A percentile compares a stretch with the other conserved stretches of the same genome.
Evolutionary conservation across 345 rosid species (phyloP).

Genomic region (Excoecaria cochinchinensis): DNA sequence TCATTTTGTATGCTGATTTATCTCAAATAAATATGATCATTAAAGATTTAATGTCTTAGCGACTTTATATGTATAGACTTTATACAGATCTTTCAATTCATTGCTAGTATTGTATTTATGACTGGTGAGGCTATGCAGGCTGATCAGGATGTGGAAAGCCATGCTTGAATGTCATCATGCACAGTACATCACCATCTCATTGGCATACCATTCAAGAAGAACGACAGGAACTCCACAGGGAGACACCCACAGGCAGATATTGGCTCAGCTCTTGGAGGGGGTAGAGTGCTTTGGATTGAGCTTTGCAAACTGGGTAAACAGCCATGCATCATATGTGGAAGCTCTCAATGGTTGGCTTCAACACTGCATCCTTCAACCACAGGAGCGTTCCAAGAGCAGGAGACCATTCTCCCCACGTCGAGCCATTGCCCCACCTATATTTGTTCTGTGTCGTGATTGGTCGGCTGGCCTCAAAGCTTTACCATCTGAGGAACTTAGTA

Average conservation of each 20-base stretch:
- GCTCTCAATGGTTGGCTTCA: conserved; percentile 84
- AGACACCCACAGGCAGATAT: conserved; percentile 40
- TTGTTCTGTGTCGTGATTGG: conserved; percentile 82
- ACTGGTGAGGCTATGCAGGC: conserved; percentile 38
- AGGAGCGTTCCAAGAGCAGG: conserved; percentile 58
- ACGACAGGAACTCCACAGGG: conserved; percentile 37
- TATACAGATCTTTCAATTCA: neutral
- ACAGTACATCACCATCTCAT: conserved; percentile 86
- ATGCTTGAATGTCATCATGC: conserved; percentile 93
- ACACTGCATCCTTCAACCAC: conserved; percentile 70
- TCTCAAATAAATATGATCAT: neutral
- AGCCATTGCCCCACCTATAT: conserved; percentile 73
- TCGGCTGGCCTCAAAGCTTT: conserved; percentile 60
- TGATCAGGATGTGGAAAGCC: conserved; percentile 89
- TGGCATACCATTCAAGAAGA: conserved; percentile 82
- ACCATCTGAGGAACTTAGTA: conserved; percentile 63
- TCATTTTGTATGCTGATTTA: neutral
- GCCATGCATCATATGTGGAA: conserved; percentile 63
- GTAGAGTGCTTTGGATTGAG: conserved; percentile 78
- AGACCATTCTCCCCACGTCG: conserved; percentile 76
- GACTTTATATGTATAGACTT: no score
- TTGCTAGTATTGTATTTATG: neutral
- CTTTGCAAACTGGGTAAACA: conserved; percentile 72
- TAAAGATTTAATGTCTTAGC: neutral
- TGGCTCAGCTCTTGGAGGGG: conserved; percentile 68